phyloP scores from a whole-genome alignment of 805 yeast species.

The Wickerhamiella shivajii region DNA sequence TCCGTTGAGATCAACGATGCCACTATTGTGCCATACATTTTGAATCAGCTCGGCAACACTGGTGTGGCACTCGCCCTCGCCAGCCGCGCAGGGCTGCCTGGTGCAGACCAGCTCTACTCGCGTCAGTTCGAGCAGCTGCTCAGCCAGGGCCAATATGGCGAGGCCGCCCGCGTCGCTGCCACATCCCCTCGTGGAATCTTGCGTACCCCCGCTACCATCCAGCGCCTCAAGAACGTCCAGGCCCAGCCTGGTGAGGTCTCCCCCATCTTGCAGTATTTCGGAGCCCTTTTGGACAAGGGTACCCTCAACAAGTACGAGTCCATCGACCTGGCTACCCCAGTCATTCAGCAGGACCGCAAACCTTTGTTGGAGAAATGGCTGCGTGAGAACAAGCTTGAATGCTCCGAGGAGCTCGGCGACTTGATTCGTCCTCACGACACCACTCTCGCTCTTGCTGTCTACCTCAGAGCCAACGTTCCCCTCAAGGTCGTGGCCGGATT shows the following conservation, averaged over 20 bases:
- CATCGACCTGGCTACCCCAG: conserved; percentile 88
- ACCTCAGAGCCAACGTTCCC: conserved; percentile 67
- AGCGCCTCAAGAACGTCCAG: conserved; percentile 77
- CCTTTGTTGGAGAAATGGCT: conserved; percentile 93
- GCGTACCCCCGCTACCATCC: conserved; percentile 88
- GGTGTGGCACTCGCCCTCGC: conserved; percentile 77
- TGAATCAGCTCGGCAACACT: conserved; percentile 75
- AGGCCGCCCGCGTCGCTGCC: conserved; percentile 95
- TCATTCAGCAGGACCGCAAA: conserved; percentile 85
- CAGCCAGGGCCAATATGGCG: conserved; percentile 70
- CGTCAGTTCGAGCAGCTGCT: conserved; percentile 85
- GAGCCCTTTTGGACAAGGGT: conserved; percentile 83
- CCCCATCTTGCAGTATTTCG: conserved; percentile 85
- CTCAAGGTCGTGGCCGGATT: conserved; percentile 80
- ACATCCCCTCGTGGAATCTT: conserved; percentile 65
- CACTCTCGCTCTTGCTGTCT: conserved; percentile 79
- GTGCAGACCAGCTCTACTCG: conserved; percentile 82
- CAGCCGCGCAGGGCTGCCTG: conserved; percentile 91
- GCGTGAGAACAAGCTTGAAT: conserved; percentile 83
- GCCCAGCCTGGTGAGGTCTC: conserved; percentile 91
- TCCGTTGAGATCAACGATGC: conserved; percentile 79
- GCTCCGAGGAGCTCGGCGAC: conserved; percentile 96
- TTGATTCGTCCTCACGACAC: conserved; percentile 78
- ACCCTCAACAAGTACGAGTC: conserved; percentile 86
- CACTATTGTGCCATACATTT: conserved; percentile 76